phyloP scores from a whole-genome alignment of 129 eudicot species.

The Escallonia herrerae region DNA sequence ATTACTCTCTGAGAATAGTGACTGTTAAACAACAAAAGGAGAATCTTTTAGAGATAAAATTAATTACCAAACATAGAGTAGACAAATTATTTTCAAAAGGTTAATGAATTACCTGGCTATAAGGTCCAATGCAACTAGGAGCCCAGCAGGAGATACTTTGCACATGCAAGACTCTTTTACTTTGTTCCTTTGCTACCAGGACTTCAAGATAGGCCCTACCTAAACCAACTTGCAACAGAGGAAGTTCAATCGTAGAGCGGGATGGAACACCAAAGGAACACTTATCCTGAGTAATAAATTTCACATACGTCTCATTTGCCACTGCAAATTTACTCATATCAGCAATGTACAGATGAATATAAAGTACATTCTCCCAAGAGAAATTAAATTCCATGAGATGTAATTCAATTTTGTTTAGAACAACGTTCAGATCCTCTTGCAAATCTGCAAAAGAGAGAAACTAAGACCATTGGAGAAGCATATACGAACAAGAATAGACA shows the following conservation, averaged over 20 bases:
- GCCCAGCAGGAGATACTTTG: slow-evolving; percentile 98
- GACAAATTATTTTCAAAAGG: background rate
- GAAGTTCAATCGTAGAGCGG: slow-evolving; percentile 83
- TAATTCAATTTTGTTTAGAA: slow-evolving; percentile 50
- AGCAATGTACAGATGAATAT: slow-evolving; percentile 77
- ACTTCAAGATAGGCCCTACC: slow-evolving; percentile 81
- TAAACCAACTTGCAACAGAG: slow-evolving; percentile 58
- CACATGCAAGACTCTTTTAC: slow-evolving; percentile 84
- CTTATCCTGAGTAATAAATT: slow-evolving; percentile 81
- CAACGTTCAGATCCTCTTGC: slow-evolving; percentile 51
- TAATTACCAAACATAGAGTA: too few relatives aligned
- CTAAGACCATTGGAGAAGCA: background rate
- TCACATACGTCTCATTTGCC: slow-evolving; percentile 80
- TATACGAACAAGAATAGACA: background rate
- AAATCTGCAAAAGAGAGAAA: slow-evolving; percentile 41
- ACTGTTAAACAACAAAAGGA: too few relatives aligned
- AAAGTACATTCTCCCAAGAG: slow-evolving; percentile 86
- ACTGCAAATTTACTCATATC: slow-evolving; percentile 69
- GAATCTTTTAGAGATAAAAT: too few relatives aligned
- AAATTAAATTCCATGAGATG: slow-evolving; percentile 40
- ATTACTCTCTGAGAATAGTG: too few relatives aligned
- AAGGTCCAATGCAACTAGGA: slow-evolving; percentile 96
- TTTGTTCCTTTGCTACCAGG: slow-evolving; percentile 58
- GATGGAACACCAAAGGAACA: slow-evolving; percentile 93
- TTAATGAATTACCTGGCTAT: slow-evolving; percentile 68